phyloP scores from a whole-genome alignment of 2,329 filamentous ascomycete genomes.

The Hypoxylon sp. region DNA sequence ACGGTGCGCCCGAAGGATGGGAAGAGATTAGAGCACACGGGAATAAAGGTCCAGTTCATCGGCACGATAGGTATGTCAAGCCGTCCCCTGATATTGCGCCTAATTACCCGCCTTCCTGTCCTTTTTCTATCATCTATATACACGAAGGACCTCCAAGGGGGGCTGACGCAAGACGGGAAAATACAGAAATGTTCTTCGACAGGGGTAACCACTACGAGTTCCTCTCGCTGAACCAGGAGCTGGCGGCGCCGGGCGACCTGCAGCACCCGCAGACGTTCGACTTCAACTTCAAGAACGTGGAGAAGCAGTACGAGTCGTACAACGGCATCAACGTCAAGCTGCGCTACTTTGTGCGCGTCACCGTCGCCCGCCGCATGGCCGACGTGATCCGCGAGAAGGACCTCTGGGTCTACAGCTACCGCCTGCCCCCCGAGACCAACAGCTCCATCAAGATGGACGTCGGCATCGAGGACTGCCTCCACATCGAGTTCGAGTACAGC shows the following conservation, averaged over 20 bases:
- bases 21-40: slow-evolving; percentile 95
- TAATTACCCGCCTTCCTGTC: too few relatives aligned
- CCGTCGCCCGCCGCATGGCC: slow-evolving; percentile 94
- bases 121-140: too few relatives aligned
- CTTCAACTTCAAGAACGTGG: slow-evolving; percentile 99
- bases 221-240: slow-evolving; percentile 93
- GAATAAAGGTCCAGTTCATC: slow-evolving; percentile 99
- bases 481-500: slow-evolving; percentile 99
- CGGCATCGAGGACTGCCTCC: slow-evolving; percentile 97
- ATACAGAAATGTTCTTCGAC: slow-evolving; percentile 97
- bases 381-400: slow-evolving; percentile 99
- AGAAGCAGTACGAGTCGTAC: slow-evolving; percentile 99
- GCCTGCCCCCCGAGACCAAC: slow-evolving; percentile 97
- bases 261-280: slow-evolving; percentile 98
- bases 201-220: slow-evolving; percentile 99
- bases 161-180: neutral
- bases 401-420: slow-evolving; percentile 99
- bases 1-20: slow-evolving; percentile 97
- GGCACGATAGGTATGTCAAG: slow-evolving; percentile 83
- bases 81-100: neutral
- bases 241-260: slow-evolving; percentile 94
- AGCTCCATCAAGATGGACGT: slow-evolving; percentile 99
- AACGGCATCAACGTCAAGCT: slow-evolving; percentile 99
- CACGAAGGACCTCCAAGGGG: too few relatives aligned
- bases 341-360: slow-evolving; percentile 97